These are phyloP conservation scores for Leptoxyphium fumago DNA, from an alignment of 2,329 filamentous ascomycete species.

Conservation along the genomic window DNA sequence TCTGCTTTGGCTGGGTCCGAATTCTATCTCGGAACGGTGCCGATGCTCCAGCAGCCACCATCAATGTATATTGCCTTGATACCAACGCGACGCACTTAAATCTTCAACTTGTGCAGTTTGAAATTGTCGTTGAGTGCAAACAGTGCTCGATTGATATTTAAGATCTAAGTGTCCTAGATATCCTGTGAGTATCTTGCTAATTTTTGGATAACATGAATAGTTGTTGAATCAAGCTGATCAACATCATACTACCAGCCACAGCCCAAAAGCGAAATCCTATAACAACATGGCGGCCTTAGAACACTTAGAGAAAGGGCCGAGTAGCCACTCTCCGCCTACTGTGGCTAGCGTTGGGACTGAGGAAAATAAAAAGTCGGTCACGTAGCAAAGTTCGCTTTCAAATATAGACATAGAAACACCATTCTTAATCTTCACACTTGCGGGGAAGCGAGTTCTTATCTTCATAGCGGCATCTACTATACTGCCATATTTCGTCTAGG, in stretches of 20 bases:
- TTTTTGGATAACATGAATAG: neutral
- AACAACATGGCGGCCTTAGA: neutral
- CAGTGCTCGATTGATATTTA: neutral
- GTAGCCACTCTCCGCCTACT: neutral
- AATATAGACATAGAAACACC: neutral
- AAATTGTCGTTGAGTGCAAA: neutral
- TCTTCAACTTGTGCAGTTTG: neutral
- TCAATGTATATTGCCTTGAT: neutral
- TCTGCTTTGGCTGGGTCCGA: neutral
- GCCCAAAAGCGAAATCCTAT: neutral
- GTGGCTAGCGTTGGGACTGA: neutral
- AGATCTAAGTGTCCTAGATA: neutral
- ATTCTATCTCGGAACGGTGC: neutral
- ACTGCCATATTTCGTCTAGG: too few species aligned
- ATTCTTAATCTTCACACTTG: conserved; percentile 24
- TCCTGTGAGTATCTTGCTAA: neutral
- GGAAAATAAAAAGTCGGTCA: neutral
- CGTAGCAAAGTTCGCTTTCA: neutral
- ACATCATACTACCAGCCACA: neutral
- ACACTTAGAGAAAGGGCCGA: neutral
- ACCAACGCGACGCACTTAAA: neutral
- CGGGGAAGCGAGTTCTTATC: conserved; percentile 33
- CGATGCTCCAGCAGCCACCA: neutral
- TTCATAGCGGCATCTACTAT: conserved; percentile 36
- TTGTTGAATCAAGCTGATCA: neutral